Evolutionary conservation across 306 rosid species (phyloP).

Genomic region (Lotus japonicus): DNA sequence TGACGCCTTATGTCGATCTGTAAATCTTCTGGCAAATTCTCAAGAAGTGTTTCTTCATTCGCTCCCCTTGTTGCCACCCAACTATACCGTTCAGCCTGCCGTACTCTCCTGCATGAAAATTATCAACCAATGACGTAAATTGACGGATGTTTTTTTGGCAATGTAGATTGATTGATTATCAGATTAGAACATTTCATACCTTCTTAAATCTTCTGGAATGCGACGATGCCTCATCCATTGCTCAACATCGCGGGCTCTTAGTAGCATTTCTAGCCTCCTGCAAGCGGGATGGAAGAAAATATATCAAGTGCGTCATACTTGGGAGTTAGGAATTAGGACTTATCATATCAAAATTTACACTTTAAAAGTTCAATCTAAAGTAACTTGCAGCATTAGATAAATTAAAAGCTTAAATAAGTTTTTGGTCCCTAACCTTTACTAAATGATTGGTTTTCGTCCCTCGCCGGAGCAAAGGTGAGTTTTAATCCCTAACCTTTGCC

Average conservation of each 20-base stretch:
- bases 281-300: background rate
- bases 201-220: constrained; percentile 53
- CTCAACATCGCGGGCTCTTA: constrained; percentile 76
- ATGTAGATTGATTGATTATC: background rate
- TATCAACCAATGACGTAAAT: background rate
- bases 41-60: constrained; percentile 66
- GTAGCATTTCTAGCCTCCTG: constrained; percentile 78
- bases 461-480: too few relatives aligned
- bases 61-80: constrained; percentile 88
- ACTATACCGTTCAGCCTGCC: constrained; percentile 50
- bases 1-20: constrained; percentile 73
- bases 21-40: constrained; percentile 72
- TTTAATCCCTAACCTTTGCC: too few relatives aligned
- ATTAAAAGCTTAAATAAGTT: too few relatives aligned
- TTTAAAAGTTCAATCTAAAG: background rate
- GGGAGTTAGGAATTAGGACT: background rate
- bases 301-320: background rate
- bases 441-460: too few relatives aligned
- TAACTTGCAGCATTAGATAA: background rate
- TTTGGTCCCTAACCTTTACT: too few relatives aligned
- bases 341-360: background rate
- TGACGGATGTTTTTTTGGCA: background rate
- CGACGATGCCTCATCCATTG: constrained; percentile 93
- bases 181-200: constrained; percentile 23
- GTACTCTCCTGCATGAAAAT: constrained; percentile 41